phyloP scores from a whole-genome alignment of 331 rosid species.

The Dryas integrifolia region DNA sequence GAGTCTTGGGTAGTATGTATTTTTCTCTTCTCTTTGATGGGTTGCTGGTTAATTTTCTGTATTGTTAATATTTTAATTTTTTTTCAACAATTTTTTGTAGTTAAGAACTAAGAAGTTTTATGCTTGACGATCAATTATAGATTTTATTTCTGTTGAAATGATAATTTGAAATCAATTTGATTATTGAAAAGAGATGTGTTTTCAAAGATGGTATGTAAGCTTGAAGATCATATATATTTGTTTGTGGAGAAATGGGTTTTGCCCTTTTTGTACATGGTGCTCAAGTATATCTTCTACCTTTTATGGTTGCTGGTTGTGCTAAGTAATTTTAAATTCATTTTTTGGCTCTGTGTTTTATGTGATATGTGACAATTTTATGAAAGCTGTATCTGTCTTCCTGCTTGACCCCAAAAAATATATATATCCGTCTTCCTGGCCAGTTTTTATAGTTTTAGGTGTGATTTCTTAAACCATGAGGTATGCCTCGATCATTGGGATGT shows the following conservation, averaged over 20 bases:
- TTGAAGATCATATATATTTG: not conserved
- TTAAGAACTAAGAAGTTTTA: not conserved
- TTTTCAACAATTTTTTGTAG: not conserved
- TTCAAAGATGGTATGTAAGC: conserved; percentile 7
- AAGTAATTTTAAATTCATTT: not conserved
- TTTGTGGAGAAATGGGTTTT: not conserved
- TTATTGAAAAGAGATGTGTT: not conserved
- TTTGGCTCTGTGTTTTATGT: not conserved
- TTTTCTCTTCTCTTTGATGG: conserved; percentile 3
- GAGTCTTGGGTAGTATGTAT: not conserved
- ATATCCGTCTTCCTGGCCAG: not conserved
- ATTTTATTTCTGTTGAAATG: not conserved
- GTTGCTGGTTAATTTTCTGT: not conserved
- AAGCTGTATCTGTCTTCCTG: too few species aligned
- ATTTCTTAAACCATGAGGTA: not conserved
- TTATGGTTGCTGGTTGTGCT: not conserved
- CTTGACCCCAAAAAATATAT: too few species aligned
- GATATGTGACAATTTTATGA: not conserved
- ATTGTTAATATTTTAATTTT: not conserved
- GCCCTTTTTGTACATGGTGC: not conserved
- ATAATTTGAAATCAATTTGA: not conserved
- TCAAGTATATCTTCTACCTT: not conserved
- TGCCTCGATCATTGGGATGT: not conserved
- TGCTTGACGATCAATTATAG: not conserved
- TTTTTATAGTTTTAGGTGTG: not conserved